Evolutionary conservation across 2,329 filamentous ascomycete species (phyloP).

Genomic region (Gnomoniopsis smithogilvyi): DNA sequence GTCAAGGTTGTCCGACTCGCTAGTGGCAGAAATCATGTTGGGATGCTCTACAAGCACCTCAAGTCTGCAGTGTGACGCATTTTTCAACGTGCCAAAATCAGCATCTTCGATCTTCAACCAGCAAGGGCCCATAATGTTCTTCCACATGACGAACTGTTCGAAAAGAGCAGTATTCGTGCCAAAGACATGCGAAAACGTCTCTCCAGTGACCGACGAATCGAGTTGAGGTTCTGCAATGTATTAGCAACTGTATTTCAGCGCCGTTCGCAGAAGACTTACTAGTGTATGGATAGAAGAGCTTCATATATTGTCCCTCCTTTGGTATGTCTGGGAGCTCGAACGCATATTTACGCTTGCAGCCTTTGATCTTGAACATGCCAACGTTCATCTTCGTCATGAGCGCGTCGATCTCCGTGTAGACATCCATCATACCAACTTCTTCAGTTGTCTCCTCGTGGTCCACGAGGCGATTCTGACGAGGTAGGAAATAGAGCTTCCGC

Average conservation of each 20-base stretch:
- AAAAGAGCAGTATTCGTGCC: constrained; percentile 92
- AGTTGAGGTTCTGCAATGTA: constrained; percentile 57
- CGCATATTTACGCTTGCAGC: constrained; percentile 85
- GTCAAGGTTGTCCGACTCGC: constrained; percentile 77
- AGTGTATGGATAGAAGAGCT: constrained; percentile 92
- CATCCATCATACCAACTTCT: constrained; percentile 80
- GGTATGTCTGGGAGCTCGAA: constrained; percentile 89
- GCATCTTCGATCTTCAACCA: constrained; percentile 90
- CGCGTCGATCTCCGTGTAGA: constrained; percentile 83
- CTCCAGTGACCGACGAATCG: constrained; percentile 67
- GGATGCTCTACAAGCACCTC: constrained; percentile 82
- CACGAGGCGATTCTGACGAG: constrained; percentile 59
- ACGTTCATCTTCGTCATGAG: constrained; percentile 88
- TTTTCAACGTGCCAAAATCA: constrained; percentile 80
- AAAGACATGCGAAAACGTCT: constrained; percentile 93
- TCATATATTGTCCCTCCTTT: constrained; percentile 86
- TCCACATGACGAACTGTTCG: constrained; percentile 97
- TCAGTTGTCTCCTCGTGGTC: constrained; percentile 69
- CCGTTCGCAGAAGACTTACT: constrained; percentile 45
- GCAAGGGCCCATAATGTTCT: constrained; percentile 98
- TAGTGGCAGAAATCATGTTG: constrained; percentile 67
- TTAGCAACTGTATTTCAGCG: constrained; percentile 18
- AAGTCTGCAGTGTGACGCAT: constrained; percentile 95
- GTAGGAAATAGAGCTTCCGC: constrained; percentile 89
- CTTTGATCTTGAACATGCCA: constrained; percentile 89